Conservation (phyloP, 2,329 filamentous ascomycete species). For the Clonostachys rhizophaga region DNA sequence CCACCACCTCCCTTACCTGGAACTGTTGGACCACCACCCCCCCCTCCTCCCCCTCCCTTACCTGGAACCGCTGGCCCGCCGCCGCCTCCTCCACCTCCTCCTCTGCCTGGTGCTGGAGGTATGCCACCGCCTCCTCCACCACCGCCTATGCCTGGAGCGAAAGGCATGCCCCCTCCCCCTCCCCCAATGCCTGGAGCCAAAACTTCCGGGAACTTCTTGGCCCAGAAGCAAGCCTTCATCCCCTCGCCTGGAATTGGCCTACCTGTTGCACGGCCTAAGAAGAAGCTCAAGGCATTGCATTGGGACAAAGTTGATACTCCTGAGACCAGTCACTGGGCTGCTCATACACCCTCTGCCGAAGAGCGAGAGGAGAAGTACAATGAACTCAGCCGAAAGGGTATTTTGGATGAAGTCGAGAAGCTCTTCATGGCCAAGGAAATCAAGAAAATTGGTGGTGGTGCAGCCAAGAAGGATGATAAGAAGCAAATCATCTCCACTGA, state of each 20-base stretch:
- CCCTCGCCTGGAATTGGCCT: conserved; percentile 56
- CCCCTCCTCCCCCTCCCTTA: conserved; percentile 44
- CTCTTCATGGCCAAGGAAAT: conserved; percentile 97
- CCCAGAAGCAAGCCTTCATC: conserved; percentile 53
- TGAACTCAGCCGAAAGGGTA: conserved; percentile 89
- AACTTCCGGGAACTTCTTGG: conserved; percentile 72
- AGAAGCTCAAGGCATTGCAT: conserved; percentile 98
- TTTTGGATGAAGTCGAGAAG: conserved; percentile 95
- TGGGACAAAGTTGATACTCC: conserved; percentile 98
- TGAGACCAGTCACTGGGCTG: conserved; percentile 88
- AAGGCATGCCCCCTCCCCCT: conserved; percentile 21
- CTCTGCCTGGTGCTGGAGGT: conserved; percentile 16
- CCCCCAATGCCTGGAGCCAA: conserved; percentile 33
- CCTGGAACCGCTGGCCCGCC: conserved; percentile 14
- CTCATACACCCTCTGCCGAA: conserved; percentile 78
- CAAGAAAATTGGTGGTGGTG: conserved; percentile 71
- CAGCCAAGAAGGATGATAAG: conserved; percentile 84
- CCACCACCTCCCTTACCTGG: conserved; percentile 45
- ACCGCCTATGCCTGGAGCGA: conserved; percentile 1
- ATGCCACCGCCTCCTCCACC: conserved; percentile 28
- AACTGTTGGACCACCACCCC: conserved; percentile 29
- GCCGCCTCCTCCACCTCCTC: conserved; percentile 36
- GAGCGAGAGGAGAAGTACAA: conserved; percentile 94
- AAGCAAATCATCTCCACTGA: conserved; percentile 95
- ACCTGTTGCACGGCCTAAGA: conserved; percentile 85